Evolutionary conservation across 305 asterid genomes (phyloP).

Genomic region (Stenogyne calaminthoides): DNA sequence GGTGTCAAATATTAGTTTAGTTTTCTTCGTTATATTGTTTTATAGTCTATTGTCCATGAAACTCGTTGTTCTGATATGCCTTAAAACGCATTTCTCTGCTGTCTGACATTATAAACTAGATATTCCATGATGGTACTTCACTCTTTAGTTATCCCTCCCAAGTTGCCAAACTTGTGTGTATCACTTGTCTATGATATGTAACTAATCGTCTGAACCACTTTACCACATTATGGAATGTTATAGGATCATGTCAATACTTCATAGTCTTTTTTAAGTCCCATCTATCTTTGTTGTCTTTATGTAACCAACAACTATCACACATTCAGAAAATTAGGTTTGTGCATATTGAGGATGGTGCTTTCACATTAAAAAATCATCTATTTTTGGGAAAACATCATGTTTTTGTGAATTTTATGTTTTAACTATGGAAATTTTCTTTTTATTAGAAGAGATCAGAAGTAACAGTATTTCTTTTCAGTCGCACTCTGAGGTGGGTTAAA

Average conservation of each 20-base stretch:
- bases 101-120: too few species aligned
- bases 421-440: background rate
- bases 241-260: background rate
- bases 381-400: background rate
- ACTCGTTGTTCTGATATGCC: background rate
- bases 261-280: background rate
- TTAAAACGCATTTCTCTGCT: background rate
- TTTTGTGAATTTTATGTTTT: background rate
- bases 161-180: background rate
- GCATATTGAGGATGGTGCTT: background rate
- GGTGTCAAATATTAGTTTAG: background rate
- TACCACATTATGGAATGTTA: background rate
- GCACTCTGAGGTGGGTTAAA: background rate
- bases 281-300: background rate
- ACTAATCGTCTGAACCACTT: background rate
- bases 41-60: background rate
- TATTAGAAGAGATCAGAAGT: background rate
- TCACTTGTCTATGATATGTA: background rate
- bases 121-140: too few species aligned
- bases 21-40: background rate
- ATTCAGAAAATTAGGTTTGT: too few species aligned
- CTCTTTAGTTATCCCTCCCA: background rate
- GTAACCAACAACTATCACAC: background rate
- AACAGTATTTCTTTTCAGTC: background rate
- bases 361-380: background rate